These are phyloP conservation scores for Boletellus emodensis DNA, from an alignment of 768 basidiomycete species.

Conservation along the genomic window DNA sequence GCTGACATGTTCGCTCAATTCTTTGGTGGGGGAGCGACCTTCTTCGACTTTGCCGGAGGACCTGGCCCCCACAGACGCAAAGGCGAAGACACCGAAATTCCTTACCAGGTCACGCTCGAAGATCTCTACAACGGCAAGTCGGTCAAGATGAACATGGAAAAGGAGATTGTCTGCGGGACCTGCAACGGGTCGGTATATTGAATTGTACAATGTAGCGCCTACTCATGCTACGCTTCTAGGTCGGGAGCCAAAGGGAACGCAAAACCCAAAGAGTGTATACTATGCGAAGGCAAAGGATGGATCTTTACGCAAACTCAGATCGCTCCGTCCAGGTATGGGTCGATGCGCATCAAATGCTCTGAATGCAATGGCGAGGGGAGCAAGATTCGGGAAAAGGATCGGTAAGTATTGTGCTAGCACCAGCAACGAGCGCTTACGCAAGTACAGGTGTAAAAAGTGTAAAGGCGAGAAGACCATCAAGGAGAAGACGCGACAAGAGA, in stretches of 20 bases:
- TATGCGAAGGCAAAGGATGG: slow-evolving; percentile 84
- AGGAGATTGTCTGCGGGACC: slow-evolving; percentile 68
- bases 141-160: slow-evolving; percentile 86
- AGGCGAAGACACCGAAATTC: slow-evolving; percentile 70
- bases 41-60: slow-evolving; percentile 65
- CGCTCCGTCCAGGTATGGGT: slow-evolving; percentile 44
- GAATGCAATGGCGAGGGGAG: slow-evolving; percentile 68
- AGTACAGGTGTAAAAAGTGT: slow-evolving; percentile 87
- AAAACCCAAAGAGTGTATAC: slow-evolving; percentile 79
- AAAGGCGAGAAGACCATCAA: slow-evolving; percentile 80
- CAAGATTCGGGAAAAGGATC: slow-evolving; percentile 78
- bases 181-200: slow-evolving; percentile 68
- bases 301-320: slow-evolving; percentile 55
- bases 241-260: slow-evolving; percentile 78
- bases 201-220: background rate
- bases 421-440: slow-evolving; percentile 2
- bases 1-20: slow-evolving; percentile 74
- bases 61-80: slow-evolving; percentile 45
- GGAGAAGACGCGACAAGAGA: slow-evolving; percentile 87
- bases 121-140: slow-evolving; percentile 91
- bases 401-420: slow-evolving; percentile 40
- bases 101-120: slow-evolving; percentile 84
- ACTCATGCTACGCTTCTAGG: slow-evolving; percentile 36
- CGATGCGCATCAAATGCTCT: slow-evolving; percentile 54
- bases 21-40: slow-evolving; percentile 55